Evolutionary conservation across 495 filamentous ascomycete species (phyloP).

Genomic region (Zalerion maritima): DNA sequence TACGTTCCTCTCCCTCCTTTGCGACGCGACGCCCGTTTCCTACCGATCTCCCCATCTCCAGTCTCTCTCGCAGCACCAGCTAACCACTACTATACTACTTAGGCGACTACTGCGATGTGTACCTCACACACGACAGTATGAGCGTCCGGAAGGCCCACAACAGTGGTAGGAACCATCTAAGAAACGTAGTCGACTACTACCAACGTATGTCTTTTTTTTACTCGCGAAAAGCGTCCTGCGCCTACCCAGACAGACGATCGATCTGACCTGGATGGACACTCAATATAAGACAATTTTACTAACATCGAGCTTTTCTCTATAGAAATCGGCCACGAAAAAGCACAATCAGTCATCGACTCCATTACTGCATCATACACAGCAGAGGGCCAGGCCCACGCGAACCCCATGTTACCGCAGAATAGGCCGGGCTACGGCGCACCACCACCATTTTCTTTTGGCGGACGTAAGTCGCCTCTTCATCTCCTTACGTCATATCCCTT

Average conservation of each 20-base stretch:
- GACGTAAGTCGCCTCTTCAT: constrained; percentile 8
- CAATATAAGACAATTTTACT: background rate
- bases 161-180: constrained; percentile 84
- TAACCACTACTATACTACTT: constrained; percentile 13
- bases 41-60: constrained; percentile 4
- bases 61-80: constrained; percentile 8
- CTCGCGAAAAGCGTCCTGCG: no score
- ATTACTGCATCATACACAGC: constrained; percentile 92
- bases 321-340: constrained; percentile 98
- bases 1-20: constrained; percentile 26
- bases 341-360: constrained; percentile 92
- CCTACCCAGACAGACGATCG: no score
- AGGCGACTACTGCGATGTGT: constrained; percentile 99
- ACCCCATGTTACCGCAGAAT: constrained; percentile 62
- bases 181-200: constrained; percentile 97
- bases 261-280: no score
- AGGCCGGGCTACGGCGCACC: constrained; percentile 42
- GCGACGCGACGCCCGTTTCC: constrained; percentile 1
- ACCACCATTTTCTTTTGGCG: constrained; percentile 39
- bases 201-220: constrained; percentile 46
- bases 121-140: constrained; percentile 99
- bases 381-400: constrained; percentile 72
- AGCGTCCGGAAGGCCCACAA: constrained; percentile 98
- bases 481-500: no score
- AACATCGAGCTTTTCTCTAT: background rate